Evolutionary conservation across 768 basidiomycete genomes (phyloP).

Genomic region (Collybia nuda): DNA sequence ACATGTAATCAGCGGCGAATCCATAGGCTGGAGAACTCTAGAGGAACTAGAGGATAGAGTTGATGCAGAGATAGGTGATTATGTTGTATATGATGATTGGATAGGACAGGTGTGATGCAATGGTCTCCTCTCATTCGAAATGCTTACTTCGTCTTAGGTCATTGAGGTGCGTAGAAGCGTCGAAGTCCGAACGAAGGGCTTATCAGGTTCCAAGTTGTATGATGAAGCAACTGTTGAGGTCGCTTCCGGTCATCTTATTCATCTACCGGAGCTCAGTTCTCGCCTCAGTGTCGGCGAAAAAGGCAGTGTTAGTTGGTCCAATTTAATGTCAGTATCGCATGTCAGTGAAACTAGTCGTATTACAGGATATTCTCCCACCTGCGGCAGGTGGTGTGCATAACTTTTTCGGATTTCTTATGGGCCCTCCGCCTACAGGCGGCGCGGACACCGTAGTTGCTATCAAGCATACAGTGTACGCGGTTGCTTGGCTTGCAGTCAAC

Average conservation of each 20-base stretch:
- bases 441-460: slow-evolving; percentile 70
- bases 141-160: slow-evolving; percentile 40
- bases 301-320: slow-evolving; percentile 53
- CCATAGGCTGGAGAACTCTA: slow-evolving; percentile 60
- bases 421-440: slow-evolving; percentile 38
- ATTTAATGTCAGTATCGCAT: neutral
- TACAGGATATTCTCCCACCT: slow-evolving; percentile 67
- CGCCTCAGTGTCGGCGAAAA: slow-evolving; percentile 74
- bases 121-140: neutral
- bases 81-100: slow-evolving; percentile 84
- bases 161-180: slow-evolving; percentile 59
- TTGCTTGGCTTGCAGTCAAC: slow-evolving; percentile 87
- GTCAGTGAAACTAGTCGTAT: slow-evolving; percentile 4
- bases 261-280: slow-evolving; percentile 76
- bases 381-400: slow-evolving; percentile 42
- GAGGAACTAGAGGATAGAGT: slow-evolving; percentile 56
- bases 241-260: slow-evolving; percentile 61
- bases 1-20: slow-evolving; percentile 68
- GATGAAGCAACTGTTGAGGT: slow-evolving; percentile 79
- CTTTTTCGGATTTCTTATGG: slow-evolving; percentile 45
- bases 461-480: slow-evolving; percentile 73
- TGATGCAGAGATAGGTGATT: slow-evolving; percentile 76
- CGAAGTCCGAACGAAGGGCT: slow-evolving; percentile 8
- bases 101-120: slow-evolving; percentile 73
- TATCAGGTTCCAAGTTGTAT: slow-evolving; percentile 54